Base-by-base conservation (phyloP, 805 yeast genomes). In the Yamadazyma laniorum region DNA sequence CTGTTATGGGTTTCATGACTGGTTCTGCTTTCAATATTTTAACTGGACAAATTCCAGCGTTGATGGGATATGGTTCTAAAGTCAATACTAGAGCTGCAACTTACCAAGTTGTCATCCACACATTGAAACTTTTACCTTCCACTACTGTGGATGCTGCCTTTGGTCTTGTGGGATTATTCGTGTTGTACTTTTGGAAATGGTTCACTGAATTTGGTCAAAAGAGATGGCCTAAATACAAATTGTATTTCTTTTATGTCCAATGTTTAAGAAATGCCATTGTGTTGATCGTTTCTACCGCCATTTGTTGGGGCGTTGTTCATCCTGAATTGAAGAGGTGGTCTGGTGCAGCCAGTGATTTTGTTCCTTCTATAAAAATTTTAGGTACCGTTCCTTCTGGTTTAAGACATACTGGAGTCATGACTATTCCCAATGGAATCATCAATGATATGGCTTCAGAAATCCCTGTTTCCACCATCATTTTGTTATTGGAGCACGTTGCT, bases 1-100 rank as follows among this genome's bases (percentile, higher is more conserved):
- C 96, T 1, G 95, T 90, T 29, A 72, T 88, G 63, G 97, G 97
- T 0, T 90, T 89, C 68, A 90, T 90, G 91, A 75, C 91, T 23
- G 97, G 97, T 36, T 89, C 96, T 4, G 96, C 97, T 2, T 75
- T 90, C 52, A 81, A 72, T 52, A 90, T 90, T 55, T 70, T 83
- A 25, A 61, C 71, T 43, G 97, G 97, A 17, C 97, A 90, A 66
- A 80, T 90, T 5, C 95, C 97, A 4, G 83, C 72, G 4, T 70
- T 90, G 42, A 73, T 90, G 85, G 97, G 97, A 13, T 84, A 72
- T 64, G 71, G 58, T 50, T 77, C 65, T 13, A 42, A 48, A 22
- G 87, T 89, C 40, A 80, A 86, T 65, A 84, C 95, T 8, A 79
- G 93, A 63, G 75, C 55, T 2, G 68, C 89, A 0, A 70, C 95